Evolutionary conservation across 116 monocot genomes (phyloP), one percentile per base, ranked within the genome.

Genomic region (Trichopus zeylanicus): DNA sequence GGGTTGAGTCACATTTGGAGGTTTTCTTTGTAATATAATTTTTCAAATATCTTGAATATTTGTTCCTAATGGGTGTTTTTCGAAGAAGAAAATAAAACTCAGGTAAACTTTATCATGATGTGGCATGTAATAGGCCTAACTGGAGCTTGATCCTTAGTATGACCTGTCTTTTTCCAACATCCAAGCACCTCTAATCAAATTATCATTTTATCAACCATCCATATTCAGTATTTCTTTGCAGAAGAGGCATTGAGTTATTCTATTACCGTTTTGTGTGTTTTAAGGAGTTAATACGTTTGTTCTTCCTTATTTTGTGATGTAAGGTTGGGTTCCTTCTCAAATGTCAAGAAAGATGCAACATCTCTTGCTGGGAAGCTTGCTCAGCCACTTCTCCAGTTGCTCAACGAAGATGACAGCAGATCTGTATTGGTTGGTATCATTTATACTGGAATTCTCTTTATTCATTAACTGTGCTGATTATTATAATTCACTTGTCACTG

Each of bases 321-420:
- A 55, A 97, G 97, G 79, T 75, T 91, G 48, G 51, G 79, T 51
- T 27, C 4, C 48, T 81, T 81, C 68, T 33, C 87, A 55, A 75
- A 63, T 64, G 55, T 79, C 35, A 94, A 81, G 76, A 86, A 95
- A 64, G 87, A 90, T 70, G 78, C 81, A 62, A 80, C 79, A 59
- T 77, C 75, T 52, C 59, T 79, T 65, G 69, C 84, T 46, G 62
- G 65, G 22, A 86, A 84, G 62, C 35, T 84, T 62, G 29, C 84
- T 20, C 87, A 79, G 29, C 77, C 84, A 21, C 27, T 85, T 62
- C 57, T 91, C 2, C 70, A 77, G 13, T 57, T 91, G 59, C 51
- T 97, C 58, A 72, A 65, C 46, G 76, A 79, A 42, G 67, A 71
- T 79, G 67, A 27, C 48, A 31, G 57, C 26, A 74, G 81, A 49